phyloP scores from a whole-genome alignment of 2,329 filamentous ascomycete species.

The Fusarium pseudonygamai region DNA sequence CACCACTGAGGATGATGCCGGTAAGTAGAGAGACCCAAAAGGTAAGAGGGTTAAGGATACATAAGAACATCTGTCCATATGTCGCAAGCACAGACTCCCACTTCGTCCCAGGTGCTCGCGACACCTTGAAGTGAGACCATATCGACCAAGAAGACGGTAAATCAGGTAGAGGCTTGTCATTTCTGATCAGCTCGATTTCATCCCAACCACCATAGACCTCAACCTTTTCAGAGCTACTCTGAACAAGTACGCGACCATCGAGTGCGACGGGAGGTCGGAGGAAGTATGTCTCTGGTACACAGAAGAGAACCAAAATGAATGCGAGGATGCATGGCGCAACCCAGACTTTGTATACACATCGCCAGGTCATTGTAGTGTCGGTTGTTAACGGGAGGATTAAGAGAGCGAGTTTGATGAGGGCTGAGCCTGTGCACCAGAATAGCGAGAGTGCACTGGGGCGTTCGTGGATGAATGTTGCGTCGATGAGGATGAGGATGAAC shows the following conservation, averaged over 20 bases:
- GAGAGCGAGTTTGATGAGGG: slow-evolving; percentile 5
- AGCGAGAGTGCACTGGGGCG: slow-evolving; percentile 21
- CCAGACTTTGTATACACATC: slow-evolving; percentile 22
- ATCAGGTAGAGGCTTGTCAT: slow-evolving; percentile 9
- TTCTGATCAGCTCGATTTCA: neutral
- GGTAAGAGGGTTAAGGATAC: slow-evolving; percentile 31
- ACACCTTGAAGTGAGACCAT: slow-evolving; percentile 5
- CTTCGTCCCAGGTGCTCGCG: slow-evolving; percentile 11
- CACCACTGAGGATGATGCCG: slow-evolving; percentile 19
- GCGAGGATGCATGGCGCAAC: neutral
- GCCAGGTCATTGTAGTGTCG: neutral
- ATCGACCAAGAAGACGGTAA: neutral
- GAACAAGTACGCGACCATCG: slow-evolving; percentile 9
- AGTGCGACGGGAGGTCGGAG: slow-evolving; percentile 28
- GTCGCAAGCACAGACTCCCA: slow-evolving; percentile 9
- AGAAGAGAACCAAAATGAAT: neutral
- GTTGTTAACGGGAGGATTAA: slow-evolving; percentile 3
- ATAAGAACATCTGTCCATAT: slow-evolving; percentile 33
- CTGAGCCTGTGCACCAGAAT: slow-evolving; percentile 16
- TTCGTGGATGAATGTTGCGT: slow-evolving; percentile 33
- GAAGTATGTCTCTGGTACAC: slow-evolving; percentile 28
- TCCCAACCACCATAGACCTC: slow-evolving; percentile 21
- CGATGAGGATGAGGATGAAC: slow-evolving; percentile 21
- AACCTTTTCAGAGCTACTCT: slow-evolving; percentile 19
- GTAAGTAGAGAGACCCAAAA: slow-evolving; percentile 34